Percentiles rank a stretch among this genome's conserved stretches.
phyloP scores from a whole-genome alignment of 805 yeast species.

The Peterozyma toletana region DNA sequence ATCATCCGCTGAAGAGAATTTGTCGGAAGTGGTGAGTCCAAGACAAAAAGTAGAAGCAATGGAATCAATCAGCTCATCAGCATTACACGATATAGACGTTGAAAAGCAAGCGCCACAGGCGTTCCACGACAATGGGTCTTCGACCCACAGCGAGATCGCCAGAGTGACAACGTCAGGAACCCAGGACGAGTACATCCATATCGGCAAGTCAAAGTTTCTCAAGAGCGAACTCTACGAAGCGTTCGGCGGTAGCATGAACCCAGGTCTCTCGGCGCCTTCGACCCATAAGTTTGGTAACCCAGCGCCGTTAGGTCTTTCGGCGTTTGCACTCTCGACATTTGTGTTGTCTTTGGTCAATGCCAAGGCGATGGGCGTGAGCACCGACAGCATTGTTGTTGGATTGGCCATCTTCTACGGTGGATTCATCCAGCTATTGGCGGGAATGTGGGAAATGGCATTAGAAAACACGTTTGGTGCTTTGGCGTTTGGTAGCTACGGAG shows the following conservation, averaged over 20 bases:
- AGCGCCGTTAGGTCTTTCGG: conserved; percentile 67
- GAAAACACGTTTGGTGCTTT: conserved; percentile 76
- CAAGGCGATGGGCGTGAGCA: conserved; percentile 60
- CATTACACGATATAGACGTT: too few relatives aligned
- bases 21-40: too few relatives aligned
- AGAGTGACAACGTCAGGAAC: conserved; percentile 18
- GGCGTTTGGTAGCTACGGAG: conserved; percentile 55
- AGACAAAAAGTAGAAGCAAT: too few relatives aligned
- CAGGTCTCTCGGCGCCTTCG: conserved; percentile 58
- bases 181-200: conserved; percentile 57
- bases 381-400: conserved; percentile 56
- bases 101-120: too few relatives aligned
- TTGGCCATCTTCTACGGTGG: conserved; percentile 71
- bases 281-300: conserved; percentile 63
- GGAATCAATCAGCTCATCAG: too few relatives aligned
- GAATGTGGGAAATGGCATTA: conserved; percentile 65
- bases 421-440: conserved; percentile 61
- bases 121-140: too few relatives aligned
- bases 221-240: conserved; percentile 54
- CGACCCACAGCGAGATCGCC: background rate
- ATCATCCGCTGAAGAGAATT: too few relatives aligned
- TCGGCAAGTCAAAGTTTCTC: conserved; percentile 67
- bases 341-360: conserved; percentile 57
- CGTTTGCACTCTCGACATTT: conserved; percentile 63
- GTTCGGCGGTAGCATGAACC: conserved; percentile 79